These are phyloP conservation scores for Moricandia moricandioides DNA, from an alignment of 345 rosid species.

Conservation along the genomic window DNA sequence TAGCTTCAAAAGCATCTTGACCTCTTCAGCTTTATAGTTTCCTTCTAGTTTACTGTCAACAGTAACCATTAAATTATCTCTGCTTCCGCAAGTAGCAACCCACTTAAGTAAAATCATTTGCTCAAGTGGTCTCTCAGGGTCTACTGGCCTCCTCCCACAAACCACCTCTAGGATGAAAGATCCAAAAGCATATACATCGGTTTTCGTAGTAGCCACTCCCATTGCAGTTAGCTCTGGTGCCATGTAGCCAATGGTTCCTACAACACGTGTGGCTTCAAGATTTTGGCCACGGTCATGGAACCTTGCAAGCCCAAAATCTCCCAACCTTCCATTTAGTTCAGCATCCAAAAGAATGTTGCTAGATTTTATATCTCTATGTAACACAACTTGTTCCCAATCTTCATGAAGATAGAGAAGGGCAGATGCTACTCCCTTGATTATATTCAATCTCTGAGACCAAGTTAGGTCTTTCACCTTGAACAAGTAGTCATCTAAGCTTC, in stretches of 20 bases:
- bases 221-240: background rate
- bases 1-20: conserved; percentile 36
- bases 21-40: conserved; percentile 4
- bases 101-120: background rate
- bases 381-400: background rate
- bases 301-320: background rate
- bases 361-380: background rate
- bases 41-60: background rate
- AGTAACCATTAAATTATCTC: background rate
- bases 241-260: background rate
- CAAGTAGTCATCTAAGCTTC: background rate
- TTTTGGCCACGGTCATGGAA: background rate
- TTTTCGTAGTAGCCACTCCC: background rate
- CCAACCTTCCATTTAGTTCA: background rate
- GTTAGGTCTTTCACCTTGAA: background rate
- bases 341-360: background rate
- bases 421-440: background rate
- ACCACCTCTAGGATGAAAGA: background rate
- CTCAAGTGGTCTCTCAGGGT: background rate
- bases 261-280: background rate
- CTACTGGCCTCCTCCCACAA: background rate
- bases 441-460: background rate
- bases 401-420: background rate
- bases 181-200: background rate
- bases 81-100: background rate